Percentiles rank a stretch among this genome's conserved stretches.
These are phyloP conservation scores for Oldenlandia corymbosa DNA, from an alignment of 257 asterid genomes.

Conservation along the genomic window DNA sequence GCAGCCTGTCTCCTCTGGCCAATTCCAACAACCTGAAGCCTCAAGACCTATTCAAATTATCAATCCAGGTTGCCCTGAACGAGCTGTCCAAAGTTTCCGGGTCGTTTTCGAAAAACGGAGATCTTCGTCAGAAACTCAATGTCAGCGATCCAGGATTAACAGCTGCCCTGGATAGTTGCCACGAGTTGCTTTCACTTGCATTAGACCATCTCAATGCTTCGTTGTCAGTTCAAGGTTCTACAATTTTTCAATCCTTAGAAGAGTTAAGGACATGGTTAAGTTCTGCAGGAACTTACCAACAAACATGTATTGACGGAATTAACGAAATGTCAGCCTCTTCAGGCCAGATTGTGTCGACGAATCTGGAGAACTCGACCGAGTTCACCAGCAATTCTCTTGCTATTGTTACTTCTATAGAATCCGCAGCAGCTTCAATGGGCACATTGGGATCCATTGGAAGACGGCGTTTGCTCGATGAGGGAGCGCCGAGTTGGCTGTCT, in stretches of 20 bases:
- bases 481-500: slow-evolving; percentile 44
- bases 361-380: slow-evolving; percentile 45
- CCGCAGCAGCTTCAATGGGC: slow-evolving; percentile 14
- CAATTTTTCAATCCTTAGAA: slow-evolving; percentile 25
- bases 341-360: background rate
- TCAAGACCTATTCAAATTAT: slow-evolving; percentile 36
- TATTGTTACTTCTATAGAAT: slow-evolving; percentile 35
- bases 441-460: slow-evolving; percentile 33
- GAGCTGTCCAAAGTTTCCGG: slow-evolving; percentile 31
- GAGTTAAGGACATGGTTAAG: slow-evolving; percentile 78
- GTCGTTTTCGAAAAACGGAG: slow-evolving; percentile 6
- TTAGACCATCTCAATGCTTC: slow-evolving; percentile 48
- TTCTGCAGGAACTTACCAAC: slow-evolving; percentile 64
- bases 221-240: slow-evolving; percentile 23
- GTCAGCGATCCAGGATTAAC: slow-evolving; percentile 25
- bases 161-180: slow-evolving; percentile 39
- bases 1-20: slow-evolving; percentile 27
- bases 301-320: slow-evolving; percentile 65
- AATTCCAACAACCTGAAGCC: slow-evolving; percentile 26
- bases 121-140: slow-evolving; percentile 16
- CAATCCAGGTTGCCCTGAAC: slow-evolving; percentile 34
- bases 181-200: slow-evolving; percentile 34
- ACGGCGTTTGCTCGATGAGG: slow-evolving; percentile 19
- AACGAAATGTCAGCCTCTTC: slow-evolving; percentile 5
- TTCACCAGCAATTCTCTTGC: slow-evolving; percentile 74